Percentiles rank a stretch among this genome's conserved stretches.
phyloP scores from a whole-genome alignment of 306 rosid genomes.

The Cucurbita moschata region DNA sequence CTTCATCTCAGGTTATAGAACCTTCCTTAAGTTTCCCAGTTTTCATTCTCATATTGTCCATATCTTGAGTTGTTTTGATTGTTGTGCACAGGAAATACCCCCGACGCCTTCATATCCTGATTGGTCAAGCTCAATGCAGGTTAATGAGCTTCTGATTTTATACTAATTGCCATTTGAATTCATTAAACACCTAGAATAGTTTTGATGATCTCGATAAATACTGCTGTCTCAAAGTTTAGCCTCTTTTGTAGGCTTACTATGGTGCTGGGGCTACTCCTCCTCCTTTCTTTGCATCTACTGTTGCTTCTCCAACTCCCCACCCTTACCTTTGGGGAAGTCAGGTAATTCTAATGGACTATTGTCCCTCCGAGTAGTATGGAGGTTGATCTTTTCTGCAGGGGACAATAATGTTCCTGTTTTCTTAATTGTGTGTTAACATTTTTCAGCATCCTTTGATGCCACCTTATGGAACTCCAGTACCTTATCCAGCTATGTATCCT shows the following conservation, averaged over 20 bases:
- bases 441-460: slow-evolving; percentile 87
- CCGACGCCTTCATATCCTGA: slow-evolving; percentile 64
- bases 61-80: not conserved
- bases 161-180: not conserved
- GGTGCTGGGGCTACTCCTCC: slow-evolving; percentile 82
- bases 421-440: not conserved
- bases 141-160: slow-evolving; percentile 7
- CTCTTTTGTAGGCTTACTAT: slow-evolving; percentile 72
- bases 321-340: slow-evolving; percentile 97
- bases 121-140: slow-evolving; percentile 97
- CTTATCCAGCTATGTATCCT: slow-evolving; percentile 85
- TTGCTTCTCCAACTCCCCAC: slow-evolving; percentile 77
- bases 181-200: not conserved
- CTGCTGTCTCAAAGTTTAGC: slow-evolving; percentile 14
- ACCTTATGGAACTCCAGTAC: slow-evolving; percentile 92
- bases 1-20: slow-evolving; percentile 45
- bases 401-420: not conserved
- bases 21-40: not conserved
- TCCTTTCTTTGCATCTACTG: slow-evolving; percentile 78
- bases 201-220: not conserved
- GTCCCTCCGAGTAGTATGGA: slow-evolving; percentile 1
- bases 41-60: not conserved
- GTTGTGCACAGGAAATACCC: slow-evolving; percentile 46
- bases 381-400: not conserved
- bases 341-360: slow-evolving; percentile 24